Conservation (phyloP, 108 stramenopile genomes). For the Pseudonitzschia pungens region DNA sequence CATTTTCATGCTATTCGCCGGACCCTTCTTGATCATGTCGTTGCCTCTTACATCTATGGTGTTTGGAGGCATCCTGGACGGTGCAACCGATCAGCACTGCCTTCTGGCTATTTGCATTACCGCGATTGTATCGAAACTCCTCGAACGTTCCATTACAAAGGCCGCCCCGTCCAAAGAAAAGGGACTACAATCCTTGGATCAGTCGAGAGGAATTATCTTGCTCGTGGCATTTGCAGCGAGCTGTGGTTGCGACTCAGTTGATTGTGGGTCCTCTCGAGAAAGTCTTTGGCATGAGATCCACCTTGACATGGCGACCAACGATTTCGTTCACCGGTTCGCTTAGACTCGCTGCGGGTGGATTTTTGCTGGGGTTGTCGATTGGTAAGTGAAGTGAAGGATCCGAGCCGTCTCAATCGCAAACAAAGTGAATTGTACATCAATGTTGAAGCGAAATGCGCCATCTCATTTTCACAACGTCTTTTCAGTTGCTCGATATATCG, state of each 20-base stretch:
- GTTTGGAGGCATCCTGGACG: constrained; percentile 14
- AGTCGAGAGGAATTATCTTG: constrained; percentile 4
- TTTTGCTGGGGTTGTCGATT: constrained; percentile 32
- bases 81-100: constrained; percentile 22
- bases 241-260: constrained; percentile 1
- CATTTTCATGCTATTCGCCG: constrained; percentile 13
- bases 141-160: constrained; percentile 12
- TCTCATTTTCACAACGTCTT: background rate
- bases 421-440: background rate
- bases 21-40: background rate
- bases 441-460: background rate
- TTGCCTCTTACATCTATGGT: constrained; percentile 8
- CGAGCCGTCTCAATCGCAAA: background rate
- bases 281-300: background rate
- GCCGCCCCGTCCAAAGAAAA: constrained; percentile 27
- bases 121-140: background rate
- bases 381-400: constrained; percentile 8
- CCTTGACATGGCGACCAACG: constrained; percentile 30
- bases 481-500: constrained; percentile 31
- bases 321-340: constrained; percentile 15
- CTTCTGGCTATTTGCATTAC: constrained; percentile 17
- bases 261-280: constrained; percentile 23
- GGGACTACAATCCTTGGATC: constrained; percentile 25
- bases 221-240: constrained; percentile 7
- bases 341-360: constrained; percentile 18